A percentile compares a stretch with the other conserved stretches of the same genome.
Conservation (phyloP, 2,329 filamentous ascomycete species). For the Grosmannia serpens region DNA sequence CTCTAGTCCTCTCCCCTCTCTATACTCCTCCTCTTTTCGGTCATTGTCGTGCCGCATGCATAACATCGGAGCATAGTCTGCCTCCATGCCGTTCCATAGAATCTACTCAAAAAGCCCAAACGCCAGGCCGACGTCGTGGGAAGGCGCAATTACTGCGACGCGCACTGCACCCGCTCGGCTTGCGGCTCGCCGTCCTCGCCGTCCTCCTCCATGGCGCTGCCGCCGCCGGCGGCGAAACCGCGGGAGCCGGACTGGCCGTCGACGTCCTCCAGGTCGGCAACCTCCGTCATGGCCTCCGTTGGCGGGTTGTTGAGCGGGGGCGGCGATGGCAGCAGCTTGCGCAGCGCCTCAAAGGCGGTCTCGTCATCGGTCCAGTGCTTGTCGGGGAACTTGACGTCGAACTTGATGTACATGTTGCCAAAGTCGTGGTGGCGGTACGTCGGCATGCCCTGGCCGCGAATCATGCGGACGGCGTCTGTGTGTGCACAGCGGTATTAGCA, state of each 20-base stretch:
- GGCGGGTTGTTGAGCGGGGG: slow-evolving; percentile 55
- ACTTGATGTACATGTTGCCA: slow-evolving; percentile 95
- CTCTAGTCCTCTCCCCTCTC: too few relatives aligned
- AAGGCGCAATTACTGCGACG: slow-evolving; percentile 64
- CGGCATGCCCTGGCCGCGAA: slow-evolving; percentile 96
- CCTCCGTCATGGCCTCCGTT: slow-evolving; percentile 79
- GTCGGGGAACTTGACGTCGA: slow-evolving; percentile 93
- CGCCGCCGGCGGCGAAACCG: slow-evolving; percentile 41
- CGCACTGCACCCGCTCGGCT: slow-evolving; percentile 74
- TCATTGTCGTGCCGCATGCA: background rate
- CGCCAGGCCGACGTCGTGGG: too few relatives aligned
- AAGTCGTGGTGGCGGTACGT: slow-evolving; percentile 88
- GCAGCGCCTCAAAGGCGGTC: slow-evolving; percentile 65
- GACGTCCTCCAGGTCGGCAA: slow-evolving; percentile 75
- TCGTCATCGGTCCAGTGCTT: slow-evolving; percentile 56
- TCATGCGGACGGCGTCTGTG: slow-evolving; percentile 78
- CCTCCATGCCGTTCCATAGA: background rate
- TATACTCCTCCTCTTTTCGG: too few relatives aligned
- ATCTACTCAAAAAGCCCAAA: background rate
- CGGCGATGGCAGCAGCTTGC: slow-evolving; percentile 70
- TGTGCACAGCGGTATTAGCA: background rate
- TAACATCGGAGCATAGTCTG: too few relatives aligned
- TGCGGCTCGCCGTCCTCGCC: slow-evolving; percentile 67
- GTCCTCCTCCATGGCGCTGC: slow-evolving; percentile 57
- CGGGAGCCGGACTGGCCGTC: slow-evolving; percentile 58